Percentiles rank a stretch among this genome's conserved stretches.
phyloP scores from a whole-genome alignment of 495 filamentous ascomycete species.

The Aspergillus coremiiformis region DNA sequence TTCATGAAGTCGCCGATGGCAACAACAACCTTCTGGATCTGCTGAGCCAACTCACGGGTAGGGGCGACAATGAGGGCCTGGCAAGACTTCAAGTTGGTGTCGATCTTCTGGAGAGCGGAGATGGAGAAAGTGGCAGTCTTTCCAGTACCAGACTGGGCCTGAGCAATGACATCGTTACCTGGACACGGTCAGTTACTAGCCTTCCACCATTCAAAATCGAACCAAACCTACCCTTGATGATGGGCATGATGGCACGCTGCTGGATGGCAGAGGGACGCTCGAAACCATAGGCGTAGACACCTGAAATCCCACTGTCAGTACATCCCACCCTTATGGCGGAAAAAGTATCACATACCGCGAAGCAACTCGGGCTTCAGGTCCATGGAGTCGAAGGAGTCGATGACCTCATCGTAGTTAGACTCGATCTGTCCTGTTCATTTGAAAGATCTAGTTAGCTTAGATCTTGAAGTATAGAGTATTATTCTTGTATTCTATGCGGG shows the following conservation, averaged over 20 bases:
- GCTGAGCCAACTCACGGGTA: conserved; percentile 94
- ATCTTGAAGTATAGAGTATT: background rate
- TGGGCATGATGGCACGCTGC: conserved; percentile 98
- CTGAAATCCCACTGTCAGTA: conserved; percentile 41
- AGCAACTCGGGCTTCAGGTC: conserved; percentile 92
- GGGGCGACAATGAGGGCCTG: conserved; percentile 95
- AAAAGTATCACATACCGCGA: conserved; percentile 61
- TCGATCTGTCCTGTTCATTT: conserved; percentile 79
- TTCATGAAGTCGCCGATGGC: conserved; percentile 99
- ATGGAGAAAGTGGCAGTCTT: conserved; percentile 99
- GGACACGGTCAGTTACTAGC: conserved; percentile 14
- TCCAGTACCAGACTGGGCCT: conserved; percentile 98
- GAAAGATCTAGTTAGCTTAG: conserved; percentile 20
- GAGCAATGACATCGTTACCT: conserved; percentile 98
- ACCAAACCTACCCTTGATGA: conserved; percentile 94
- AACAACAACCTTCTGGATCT: conserved; percentile 98
- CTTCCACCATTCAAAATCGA: conserved; percentile 20
- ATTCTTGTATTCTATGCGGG: background rate
- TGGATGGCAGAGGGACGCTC: conserved; percentile 98
- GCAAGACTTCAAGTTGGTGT: conserved; percentile 85
- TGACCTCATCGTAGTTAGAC: conserved; percentile 99
- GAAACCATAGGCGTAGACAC: conserved; percentile 99
- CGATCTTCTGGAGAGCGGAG: conserved; percentile 95
- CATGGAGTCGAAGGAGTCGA: conserved; percentile 98
- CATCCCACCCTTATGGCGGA: conserved; percentile 11